A percentile compares a stretch with the other conserved stretches of the same genome.
phyloP scores from a whole-genome alignment of 208 protist genomes.

The Wallacemonas sp. region DNA sequence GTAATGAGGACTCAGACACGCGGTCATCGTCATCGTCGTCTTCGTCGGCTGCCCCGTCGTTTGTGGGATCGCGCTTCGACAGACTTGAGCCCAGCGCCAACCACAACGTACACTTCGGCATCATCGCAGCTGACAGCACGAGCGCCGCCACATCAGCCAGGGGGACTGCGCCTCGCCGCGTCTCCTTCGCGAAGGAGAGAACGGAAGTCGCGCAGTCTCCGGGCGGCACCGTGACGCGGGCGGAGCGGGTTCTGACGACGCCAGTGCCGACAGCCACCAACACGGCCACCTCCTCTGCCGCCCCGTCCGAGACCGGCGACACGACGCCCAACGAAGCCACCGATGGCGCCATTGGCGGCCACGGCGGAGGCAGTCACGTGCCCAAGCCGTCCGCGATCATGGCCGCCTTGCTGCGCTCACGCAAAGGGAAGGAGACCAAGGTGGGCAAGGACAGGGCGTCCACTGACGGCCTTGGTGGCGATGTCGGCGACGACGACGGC shows the following conservation, averaged over 20 bases:
- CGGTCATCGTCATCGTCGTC: neutral
- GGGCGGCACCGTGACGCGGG: neutral
- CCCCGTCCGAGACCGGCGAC: neutral
- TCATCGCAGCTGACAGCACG: neutral
- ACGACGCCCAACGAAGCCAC: neutral
- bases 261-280: neutral
- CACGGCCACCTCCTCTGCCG: neutral
- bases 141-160: neutral
- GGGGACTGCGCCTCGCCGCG: neutral
- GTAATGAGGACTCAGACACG: neutral
- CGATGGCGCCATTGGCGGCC: neutral
- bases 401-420: constrained; percentile 3
- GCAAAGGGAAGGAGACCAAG: neutral
- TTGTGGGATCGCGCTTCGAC: constrained; percentile 8
- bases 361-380: neutral
- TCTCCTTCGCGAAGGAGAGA: neutral
- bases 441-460: neutral
- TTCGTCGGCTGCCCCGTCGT: neutral
- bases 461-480: neutral
- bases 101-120: neutral
- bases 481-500: neutral
- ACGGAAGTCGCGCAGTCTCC: neutral
- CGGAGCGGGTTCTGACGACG: neutral
- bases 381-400: neutral
- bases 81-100: neutral